Evolutionary conservation across 108 stramenopile species (phyloP).

Genomic region (Skeletonema grethae): DNA sequence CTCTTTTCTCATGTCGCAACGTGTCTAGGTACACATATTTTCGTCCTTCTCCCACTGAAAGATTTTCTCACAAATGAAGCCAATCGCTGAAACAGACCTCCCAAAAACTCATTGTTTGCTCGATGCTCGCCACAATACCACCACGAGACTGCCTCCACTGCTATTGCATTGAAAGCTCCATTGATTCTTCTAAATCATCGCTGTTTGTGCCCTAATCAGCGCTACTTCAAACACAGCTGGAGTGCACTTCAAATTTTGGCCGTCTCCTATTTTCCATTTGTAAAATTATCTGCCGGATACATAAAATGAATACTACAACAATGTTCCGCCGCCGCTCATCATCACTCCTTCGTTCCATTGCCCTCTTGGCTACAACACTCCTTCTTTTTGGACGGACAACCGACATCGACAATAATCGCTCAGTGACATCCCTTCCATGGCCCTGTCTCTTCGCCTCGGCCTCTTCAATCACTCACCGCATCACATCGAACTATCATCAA

Average conservation of each 20-base stretch:
- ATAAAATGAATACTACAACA: conserved; percentile 1
- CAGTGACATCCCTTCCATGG: conserved; percentile 1
- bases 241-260: background rate
- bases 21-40: too few relatives aligned
- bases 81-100: too few relatives aligned
- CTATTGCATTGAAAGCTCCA: too few relatives aligned
- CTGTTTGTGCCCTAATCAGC: too few relatives aligned
- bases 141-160: too few relatives aligned
- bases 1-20: too few relatives aligned
- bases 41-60: too few relatives aligned
- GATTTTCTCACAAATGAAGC: too few relatives aligned
- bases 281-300: background rate
- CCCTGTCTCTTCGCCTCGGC: conserved; percentile 15
- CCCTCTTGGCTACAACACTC: background rate
- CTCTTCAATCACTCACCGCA: conserved; percentile 20
- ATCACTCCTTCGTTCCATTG: background rate
- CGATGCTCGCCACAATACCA: too few relatives aligned
- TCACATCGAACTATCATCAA: conserved; percentile 9
- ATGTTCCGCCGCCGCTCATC: conserved; percentile 6
- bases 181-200: too few relatives aligned
- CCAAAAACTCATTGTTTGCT: too few relatives aligned
- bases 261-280: background rate
- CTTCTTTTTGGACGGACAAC: background rate
- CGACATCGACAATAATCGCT: background rate
- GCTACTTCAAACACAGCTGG: too few relatives aligned